These are phyloP conservation scores for Alternaria dauci DNA, from an alignment of 2,329 filamentous ascomycete genomes.

Conservation along the genomic window DNA sequence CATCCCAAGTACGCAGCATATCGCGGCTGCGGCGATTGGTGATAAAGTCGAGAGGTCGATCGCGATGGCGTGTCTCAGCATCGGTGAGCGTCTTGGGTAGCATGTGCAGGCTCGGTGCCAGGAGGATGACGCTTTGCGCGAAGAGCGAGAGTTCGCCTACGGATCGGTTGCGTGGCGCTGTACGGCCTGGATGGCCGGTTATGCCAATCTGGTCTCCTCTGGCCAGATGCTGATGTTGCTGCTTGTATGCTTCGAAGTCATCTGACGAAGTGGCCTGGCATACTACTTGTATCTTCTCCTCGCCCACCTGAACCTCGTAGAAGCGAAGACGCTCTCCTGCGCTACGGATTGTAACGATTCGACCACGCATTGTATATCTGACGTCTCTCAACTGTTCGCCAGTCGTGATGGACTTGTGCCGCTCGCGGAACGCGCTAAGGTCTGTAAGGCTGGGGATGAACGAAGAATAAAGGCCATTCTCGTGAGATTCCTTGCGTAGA, in stretches of 20 bases:
- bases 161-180: slow-evolving; percentile 86
- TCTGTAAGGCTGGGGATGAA: background rate
- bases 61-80: slow-evolving; percentile 89
- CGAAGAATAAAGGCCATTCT: no score
- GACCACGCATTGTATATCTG: background rate
- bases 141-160: slow-evolving; percentile 95
- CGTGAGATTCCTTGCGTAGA: no score
- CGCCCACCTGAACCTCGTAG: background rate
- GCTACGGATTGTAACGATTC: background rate
- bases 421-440: background rate
- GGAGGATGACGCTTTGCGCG: slow-evolving; percentile 81
- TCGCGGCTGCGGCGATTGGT: slow-evolving; percentile 91
- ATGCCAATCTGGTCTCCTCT: slow-evolving; percentile 67
- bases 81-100: slow-evolving; percentile 88
- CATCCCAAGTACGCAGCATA: slow-evolving; percentile 82
- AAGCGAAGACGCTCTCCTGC: slow-evolving; percentile 1
- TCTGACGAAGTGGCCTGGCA: background rate
- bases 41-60: slow-evolving; percentile 93
- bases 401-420: background rate
- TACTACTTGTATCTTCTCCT: background rate
- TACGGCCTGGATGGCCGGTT: slow-evolving; percentile 82
- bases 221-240: background rate
- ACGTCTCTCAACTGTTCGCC: background rate
- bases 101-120: slow-evolving; percentile 91
- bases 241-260: background rate